Evolutionary conservation across 805 yeast species (phyloP).

Genomic region (Saturnispora quitensis): DNA sequence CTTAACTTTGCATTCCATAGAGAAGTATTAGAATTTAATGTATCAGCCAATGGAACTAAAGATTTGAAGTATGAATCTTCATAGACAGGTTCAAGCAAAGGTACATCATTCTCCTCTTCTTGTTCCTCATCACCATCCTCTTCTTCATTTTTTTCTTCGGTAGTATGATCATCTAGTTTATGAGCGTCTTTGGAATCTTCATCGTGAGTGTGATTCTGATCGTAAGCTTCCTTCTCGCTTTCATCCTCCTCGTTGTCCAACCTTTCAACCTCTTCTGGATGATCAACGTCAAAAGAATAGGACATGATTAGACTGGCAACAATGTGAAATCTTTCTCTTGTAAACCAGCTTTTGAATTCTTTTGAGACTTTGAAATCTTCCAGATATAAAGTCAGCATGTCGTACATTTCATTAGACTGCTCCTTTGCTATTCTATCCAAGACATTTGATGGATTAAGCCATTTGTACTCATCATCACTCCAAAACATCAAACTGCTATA

Average conservation of each 20-base stretch:
- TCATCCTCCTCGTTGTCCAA: constrained; percentile 24
- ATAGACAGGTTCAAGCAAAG: constrained; percentile 19
- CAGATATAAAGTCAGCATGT: constrained; percentile 31
- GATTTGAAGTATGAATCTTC: constrained; percentile 47
- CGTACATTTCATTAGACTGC: constrained; percentile 53
- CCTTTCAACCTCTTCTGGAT: constrained; percentile 23
- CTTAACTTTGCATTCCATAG: constrained; percentile 66
- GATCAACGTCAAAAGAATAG: constrained; percentile 80
- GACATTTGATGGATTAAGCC: constrained; percentile 62
- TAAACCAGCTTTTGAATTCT: constrained; percentile 20
- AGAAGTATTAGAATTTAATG: constrained; percentile 76
- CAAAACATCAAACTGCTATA: constrained; percentile 76
- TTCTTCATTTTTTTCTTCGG: constrained; percentile 28
- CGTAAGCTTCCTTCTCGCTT: constrained; percentile 12
- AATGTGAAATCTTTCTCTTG: constrained; percentile 53
- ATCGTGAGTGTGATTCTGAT: constrained; percentile 1
- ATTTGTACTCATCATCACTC: constrained; percentile 49
- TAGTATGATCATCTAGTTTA: constrained; percentile 23
- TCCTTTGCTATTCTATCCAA: constrained; percentile 61
- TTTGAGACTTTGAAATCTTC: constrained; percentile 28
- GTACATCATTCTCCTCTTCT: constrained; percentile 10
- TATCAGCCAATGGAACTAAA: constrained; percentile 91
- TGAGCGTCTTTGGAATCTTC: constrained; percentile 19
- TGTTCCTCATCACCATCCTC: constrained; percentile 24
- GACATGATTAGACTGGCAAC: constrained; percentile 81